These are phyloP conservation scores for Candida andamanensis DNA, from an alignment of 805 yeast species.

Conservation along the genomic window DNA sequence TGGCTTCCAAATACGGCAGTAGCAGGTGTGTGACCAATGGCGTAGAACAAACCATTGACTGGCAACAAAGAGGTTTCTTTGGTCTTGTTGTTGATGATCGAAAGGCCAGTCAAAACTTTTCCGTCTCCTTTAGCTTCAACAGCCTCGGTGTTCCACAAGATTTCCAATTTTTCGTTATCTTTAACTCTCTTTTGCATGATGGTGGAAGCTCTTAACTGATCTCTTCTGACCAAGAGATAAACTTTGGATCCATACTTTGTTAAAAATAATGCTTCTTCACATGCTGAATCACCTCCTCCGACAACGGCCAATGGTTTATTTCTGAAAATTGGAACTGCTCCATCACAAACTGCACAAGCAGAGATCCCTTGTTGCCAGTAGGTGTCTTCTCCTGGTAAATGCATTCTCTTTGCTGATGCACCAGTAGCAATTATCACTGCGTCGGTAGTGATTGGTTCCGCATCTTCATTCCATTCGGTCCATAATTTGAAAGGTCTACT, in stretches of 20 bases:
- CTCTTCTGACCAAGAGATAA: constrained; percentile 88
- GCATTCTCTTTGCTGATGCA: constrained; percentile 94
- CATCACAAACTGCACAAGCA: constrained; percentile 99
- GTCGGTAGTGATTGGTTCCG: constrained; percentile 86
- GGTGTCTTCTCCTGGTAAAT: constrained; percentile 91
- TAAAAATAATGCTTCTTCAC: constrained; percentile 96
- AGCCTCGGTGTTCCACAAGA: constrained; percentile 80
- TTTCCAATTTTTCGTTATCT: constrained; percentile 82
- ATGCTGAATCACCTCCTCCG: constrained; percentile 99
- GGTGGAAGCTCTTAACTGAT: constrained; percentile 87
- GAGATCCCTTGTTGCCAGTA: constrained; percentile 99
- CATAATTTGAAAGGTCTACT: constrained; percentile 91
- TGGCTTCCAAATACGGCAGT: constrained; percentile 75
- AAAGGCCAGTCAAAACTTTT: constrained; percentile 62
- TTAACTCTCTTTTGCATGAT: constrained; percentile 94
- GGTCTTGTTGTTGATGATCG: constrained; percentile 67
- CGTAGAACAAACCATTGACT: constrained; percentile 93
- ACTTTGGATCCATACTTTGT: constrained; percentile 98
- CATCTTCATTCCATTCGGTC: constrained; percentile 94
- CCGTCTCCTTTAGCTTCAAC: constrained; percentile 93
- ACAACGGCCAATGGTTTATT: constrained; percentile 95
- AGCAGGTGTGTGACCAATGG: constrained; percentile 97
- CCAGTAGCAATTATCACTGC: constrained; percentile 94
- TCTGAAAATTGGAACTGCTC: constrained; percentile 98
- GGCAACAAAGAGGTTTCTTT: constrained; percentile 62